Percentiles rank a stretch among this genome's conserved stretches.
Conservation (phyloP, 2,329 filamentous ascomycete genomes). For the Exophiala aquamarina region DNA sequence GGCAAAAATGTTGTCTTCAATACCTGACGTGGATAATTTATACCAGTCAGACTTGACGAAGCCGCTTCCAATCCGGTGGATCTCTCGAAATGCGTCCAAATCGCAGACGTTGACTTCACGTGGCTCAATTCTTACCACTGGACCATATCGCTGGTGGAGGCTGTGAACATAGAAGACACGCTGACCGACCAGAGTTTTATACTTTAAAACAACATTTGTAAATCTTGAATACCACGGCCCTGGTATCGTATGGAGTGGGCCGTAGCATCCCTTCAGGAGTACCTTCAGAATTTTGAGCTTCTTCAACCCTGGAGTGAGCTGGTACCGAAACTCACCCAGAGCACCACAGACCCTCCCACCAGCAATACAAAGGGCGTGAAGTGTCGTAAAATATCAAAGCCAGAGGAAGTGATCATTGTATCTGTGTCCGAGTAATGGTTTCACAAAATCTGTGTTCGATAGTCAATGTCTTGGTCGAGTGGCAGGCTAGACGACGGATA, state of each 20-base stretch:
- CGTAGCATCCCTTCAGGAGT: background rate
- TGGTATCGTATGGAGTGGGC: conserved; percentile 6
- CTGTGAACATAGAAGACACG: conserved; percentile 16
- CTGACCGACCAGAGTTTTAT: conserved; percentile 9
- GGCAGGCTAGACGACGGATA: too few relatives aligned
- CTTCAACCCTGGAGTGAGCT: background rate
- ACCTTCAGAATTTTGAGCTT: background rate
- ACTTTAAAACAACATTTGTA: conserved; percentile 15
- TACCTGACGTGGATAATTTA: conserved; percentile 20
- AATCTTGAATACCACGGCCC: conserved; percentile 19
- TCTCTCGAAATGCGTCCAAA: conserved; percentile 31
- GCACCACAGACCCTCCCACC: background rate
- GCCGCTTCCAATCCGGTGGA: conserved; percentile 35
- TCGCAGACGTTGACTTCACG: conserved; percentile 42
- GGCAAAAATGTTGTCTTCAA: conserved; percentile 40
- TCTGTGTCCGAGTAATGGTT: background rate
- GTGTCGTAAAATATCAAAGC: background rate
- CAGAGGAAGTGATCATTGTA: background rate
- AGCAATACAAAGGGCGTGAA: background rate
- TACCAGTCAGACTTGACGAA: conserved; percentile 40
- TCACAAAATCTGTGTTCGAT: too few relatives aligned
- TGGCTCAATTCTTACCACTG: conserved; percentile 34
- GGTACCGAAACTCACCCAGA: conserved; percentile 1
- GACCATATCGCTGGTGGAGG: conserved; percentile 22
- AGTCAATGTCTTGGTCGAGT: too few relatives aligned